Base-by-base conservation (phyloP, 768 basidiomycete species). In the Kwoniella pini region DNA sequence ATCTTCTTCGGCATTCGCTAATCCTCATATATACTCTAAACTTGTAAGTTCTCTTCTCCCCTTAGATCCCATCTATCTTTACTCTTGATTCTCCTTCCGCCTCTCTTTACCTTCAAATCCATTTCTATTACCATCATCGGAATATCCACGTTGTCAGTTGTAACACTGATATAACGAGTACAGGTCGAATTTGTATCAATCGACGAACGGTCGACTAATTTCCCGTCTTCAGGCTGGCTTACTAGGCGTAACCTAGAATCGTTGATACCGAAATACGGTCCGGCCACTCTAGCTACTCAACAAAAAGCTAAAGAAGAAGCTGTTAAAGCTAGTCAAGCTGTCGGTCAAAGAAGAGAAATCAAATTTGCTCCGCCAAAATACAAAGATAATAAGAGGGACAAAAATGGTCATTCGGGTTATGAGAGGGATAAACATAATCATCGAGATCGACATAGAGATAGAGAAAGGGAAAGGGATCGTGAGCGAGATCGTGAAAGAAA, bases 21-120 rank as follows among this genome's bases (percentile, higher is more conserved):
- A 99, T 72, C 95, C 95, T 0, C 91, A 96, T 72, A 84, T 98
- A n/a, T 96, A 95, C 78, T 82, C 90, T 12, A 92, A 92, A 69
- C 85, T 99, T 1, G 94, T 77, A 21, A 54, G 72, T 70, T 15
- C 39, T 30, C n/a, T 26, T 13, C 54, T 28, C 5, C 44, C 39
- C 21, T 10, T 36, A 9, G n/a, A 13, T 2, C 24, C 17, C 11
- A n/a, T n/a, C n/a, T n/a, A n/a, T 36, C 33, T 36, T 15, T 15
- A 36, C 33, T 36, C 33, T 15, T 15, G 7, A 15, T 36, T 7
- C 7, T 36, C 33, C 7, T 36, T 15, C 7, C 33, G 7, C 33
- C 15, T 36, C 33, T 15, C 33, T 7, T 36, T 36, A 7, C 33
- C 33, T 36, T 15, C 33, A 36, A 7, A 15, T 15, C 33, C 33